Base-by-base conservation (phyloP, 805 yeast species). In the Kodamaea kakaduensis region DNA sequence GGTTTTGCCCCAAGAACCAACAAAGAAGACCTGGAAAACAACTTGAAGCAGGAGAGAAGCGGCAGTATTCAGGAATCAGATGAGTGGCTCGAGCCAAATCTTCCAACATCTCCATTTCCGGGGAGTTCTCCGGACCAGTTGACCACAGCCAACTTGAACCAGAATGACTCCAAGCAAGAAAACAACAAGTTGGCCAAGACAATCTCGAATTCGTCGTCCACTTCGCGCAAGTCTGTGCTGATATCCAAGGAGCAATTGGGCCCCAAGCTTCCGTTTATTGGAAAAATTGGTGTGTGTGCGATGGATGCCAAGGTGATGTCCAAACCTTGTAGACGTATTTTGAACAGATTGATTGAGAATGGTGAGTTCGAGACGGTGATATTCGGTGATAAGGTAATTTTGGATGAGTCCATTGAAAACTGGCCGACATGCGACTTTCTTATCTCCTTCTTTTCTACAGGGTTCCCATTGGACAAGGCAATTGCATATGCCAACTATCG, bases 361-460 rank as follows among this genome's bases (percentile, higher is more conserved):
- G 97, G 96, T 18, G 97, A 93, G 62, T 93, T 93, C 57, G 97
- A 93, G 53, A 87, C 97, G 0, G 84, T 93, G 13, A 88, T 93
- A 36, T 93, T 93, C 66, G 97, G 97, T 40, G 99, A 93, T 58
- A 93, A 93, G 60, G 97, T 88, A 16, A 90, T 93, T 34, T 63
- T 93, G 37, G 98, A 93, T 59, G 98, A 94, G 63, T 65, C 69
- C 74, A 76, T 93, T 40, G 97, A 93, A 63, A 87, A 88, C 56
- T 93, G 99, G 99, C 99, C 99, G 24, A 87, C 96, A 23, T 93
- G 98, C 65, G 99, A 93, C 57, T 93, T 87, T 52, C 69, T 93
- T 43, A 85, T 93, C 42, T 81, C 90, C 46, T 93, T 93, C 60
- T 93, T 93, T 59, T 84, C 95, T n/a, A 77, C 79, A 19, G 99